phyloP scores from a whole-genome alignment of 208 protist genomes.

The Sergeia podlipaevii region DNA sequence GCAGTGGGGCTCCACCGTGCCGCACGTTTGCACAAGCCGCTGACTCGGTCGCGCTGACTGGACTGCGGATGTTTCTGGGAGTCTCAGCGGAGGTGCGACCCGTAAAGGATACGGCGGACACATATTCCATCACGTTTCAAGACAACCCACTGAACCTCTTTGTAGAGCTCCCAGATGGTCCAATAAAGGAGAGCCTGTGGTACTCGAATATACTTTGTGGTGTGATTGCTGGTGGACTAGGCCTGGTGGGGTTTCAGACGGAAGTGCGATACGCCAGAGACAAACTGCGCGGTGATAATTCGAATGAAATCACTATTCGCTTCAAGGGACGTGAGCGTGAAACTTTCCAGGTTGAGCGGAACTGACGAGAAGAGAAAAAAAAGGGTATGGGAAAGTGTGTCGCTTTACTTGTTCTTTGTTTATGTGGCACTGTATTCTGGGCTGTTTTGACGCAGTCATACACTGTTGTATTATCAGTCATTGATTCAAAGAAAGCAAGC shows the following conservation, averaged over 20 bases:
- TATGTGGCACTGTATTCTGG: constrained; percentile 1
- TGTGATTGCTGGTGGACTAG: constrained; percentile 94
- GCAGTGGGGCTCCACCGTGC: constrained; percentile 79
- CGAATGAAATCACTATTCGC: constrained; percentile 86
- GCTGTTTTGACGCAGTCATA: too few relatives aligned
- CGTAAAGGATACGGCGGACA: constrained; percentile 71
- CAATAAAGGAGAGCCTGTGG: constrained; percentile 74
- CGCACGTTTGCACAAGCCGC: constrained; percentile 92
- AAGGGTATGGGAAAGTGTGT: not conserved
- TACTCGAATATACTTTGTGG: constrained; percentile 98
- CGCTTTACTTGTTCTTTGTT: not conserved
- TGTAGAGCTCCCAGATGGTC: constrained; percentile 95
- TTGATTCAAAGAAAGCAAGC: too few relatives aligned
- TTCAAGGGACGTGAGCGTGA: constrained; percentile 78
- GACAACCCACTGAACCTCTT: constrained; percentile 97
- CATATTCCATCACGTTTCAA: constrained; percentile 91
- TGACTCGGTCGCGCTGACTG: constrained; percentile 93
- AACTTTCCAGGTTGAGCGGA: constrained; percentile 69
- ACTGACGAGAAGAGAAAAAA: constrained; percentile 14
- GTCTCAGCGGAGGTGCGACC: constrained; percentile 82
- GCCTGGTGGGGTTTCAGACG: constrained; percentile 90
- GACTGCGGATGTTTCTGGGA: constrained; percentile 97
- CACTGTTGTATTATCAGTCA: too few relatives aligned
- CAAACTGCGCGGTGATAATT: constrained; percentile 83
- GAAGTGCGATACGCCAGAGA: constrained; percentile 83